Conservation (phyloP, 768 basidiomycete genomes). For the Mycena haematopus region DNA sequence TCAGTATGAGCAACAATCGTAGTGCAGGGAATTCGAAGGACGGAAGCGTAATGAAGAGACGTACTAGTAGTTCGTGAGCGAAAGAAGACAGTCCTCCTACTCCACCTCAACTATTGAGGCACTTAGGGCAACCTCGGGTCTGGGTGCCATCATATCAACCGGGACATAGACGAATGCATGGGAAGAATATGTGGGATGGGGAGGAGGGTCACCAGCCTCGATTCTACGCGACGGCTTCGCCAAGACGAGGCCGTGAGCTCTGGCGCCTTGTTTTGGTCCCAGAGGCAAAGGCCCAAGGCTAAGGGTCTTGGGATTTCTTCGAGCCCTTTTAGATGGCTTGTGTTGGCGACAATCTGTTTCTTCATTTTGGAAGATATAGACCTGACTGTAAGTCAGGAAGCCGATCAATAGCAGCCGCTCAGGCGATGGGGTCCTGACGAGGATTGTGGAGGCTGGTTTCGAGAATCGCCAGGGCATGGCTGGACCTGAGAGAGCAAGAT, state of each 20-base stretch:
- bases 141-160: too few relatives aligned
- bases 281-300: not conserved
- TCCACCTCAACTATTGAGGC: too few relatives aligned
- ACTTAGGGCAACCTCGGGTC: too few relatives aligned
- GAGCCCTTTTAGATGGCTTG: not conserved
- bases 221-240: not conserved
- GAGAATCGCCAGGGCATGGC: not conserved
- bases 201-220: too few relatives aligned
- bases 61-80: too few relatives aligned
- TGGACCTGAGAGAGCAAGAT: too few relatives aligned
- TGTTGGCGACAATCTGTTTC: not conserved
- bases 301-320: conserved; percentile 1
- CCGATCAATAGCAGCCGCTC: not conserved
- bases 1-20: not conserved
- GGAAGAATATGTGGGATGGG: too few relatives aligned
- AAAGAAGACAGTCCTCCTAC: too few relatives aligned
- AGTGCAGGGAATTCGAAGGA: not conserved
- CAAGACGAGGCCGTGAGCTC: not conserved
- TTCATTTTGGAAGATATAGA: not conserved
- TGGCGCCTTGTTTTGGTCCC: not conserved
- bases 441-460: not conserved
- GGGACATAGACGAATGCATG: too few relatives aligned
- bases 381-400: not conserved
- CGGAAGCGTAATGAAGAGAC: too few relatives aligned
- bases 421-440: conserved; percentile 7